phyloP scores from a whole-genome alignment of 176 grass and related monocot genomes.

The Zea luxurians region DNA sequence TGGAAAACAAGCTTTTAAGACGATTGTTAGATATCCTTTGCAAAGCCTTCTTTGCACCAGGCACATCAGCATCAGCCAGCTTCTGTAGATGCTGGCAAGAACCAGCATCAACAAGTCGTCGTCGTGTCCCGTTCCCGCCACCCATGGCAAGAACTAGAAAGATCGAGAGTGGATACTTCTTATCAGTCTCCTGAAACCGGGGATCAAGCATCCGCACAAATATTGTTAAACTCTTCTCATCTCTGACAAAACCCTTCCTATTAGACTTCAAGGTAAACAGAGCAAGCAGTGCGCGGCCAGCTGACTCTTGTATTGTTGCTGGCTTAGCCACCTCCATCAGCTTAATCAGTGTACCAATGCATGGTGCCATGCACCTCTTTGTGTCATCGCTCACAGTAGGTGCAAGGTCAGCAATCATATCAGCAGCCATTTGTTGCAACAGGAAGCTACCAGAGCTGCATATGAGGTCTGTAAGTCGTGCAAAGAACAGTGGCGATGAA shows the following conservation, averaged over 20 bases:
- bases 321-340: slow-evolving; percentile 82
- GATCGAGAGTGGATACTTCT: slow-evolving; percentile 63
- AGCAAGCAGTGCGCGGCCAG: slow-evolving; percentile 52
- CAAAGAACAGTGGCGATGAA: slow-evolving; percentile 66
- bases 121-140: slow-evolving; percentile 58
- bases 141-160: slow-evolving; percentile 66
- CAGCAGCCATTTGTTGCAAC: slow-evolving; percentile 60
- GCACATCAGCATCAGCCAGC: slow-evolving; percentile 65
- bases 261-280: slow-evolving; percentile 63
- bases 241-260: slow-evolving; percentile 64
- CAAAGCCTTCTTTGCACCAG: slow-evolving; percentile 81
- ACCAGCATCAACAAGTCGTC: slow-evolving; percentile 60
- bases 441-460: slow-evolving; percentile 48
- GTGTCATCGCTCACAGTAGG: slow-evolving; percentile 52
- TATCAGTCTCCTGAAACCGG: slow-evolving; percentile 57
- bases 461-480: slow-evolving; percentile 65
- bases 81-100: slow-evolving; percentile 69
- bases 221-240: slow-evolving; percentile 72
- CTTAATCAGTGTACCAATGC: slow-evolving; percentile 59
- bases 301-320: slow-evolving; percentile 65
- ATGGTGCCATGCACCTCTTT: slow-evolving; percentile 61
- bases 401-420: slow-evolving; percentile 57
- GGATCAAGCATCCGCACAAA: slow-evolving; percentile 81
- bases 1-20: slow-evolving; percentile 67
- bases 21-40: slow-evolving; percentile 71